Base-by-base conservation (phyloP, 192 early-diverging fungal species). In the Chytriomyces sp. region DNA sequence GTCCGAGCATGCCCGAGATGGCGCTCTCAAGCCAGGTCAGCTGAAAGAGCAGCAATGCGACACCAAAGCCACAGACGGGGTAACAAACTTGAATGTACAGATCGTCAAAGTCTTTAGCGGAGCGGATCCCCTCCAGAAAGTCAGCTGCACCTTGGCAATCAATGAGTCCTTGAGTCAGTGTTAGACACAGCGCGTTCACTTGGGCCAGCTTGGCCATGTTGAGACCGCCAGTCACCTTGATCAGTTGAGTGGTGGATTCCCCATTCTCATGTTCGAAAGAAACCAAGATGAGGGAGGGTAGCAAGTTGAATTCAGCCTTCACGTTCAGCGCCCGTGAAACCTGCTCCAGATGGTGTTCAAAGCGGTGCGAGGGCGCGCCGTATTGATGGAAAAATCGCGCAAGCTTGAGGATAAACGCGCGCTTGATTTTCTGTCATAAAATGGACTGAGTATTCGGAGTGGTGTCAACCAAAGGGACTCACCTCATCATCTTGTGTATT, bases 351-450 rank as follows among this genome's bases (percentile, higher is more conserved):
- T 78, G 76, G 59, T 72, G 75, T 60, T 85, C 84, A 7, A 85
- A 73, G 26, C 84, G 75, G 56, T 85, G 84, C 4, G 72, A 62
- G 22, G 84, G 84, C 14, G 75, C 69, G 4, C 84, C 84, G 64
- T 77, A 85, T 36, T 66, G 39, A 25, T 75, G 62, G 14, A 80
- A 76, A 19, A 74, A 74, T 17, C 70, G 74, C 7, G 80, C 53
- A 4, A 85, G 76, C 56, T 81, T 70, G 68, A 85, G 78, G 19
- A 85, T 32, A 64, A 85, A 82, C 28, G 75, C 78, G 25, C 64
- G 64, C 54, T 80, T 80, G 32, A 75, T 25, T 6, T 30, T n/a
- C 70, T 69, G 25, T 0, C 12, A 17, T n/a, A n/a, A n/a, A n/a
- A n/a, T n/a, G n/a, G n/a, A n/a, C n/a, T n/a, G n/a, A 17, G 41